Conservation (phyloP, 768 basidiomycete species). For the Strobilomyces dryophilus region DNA sequence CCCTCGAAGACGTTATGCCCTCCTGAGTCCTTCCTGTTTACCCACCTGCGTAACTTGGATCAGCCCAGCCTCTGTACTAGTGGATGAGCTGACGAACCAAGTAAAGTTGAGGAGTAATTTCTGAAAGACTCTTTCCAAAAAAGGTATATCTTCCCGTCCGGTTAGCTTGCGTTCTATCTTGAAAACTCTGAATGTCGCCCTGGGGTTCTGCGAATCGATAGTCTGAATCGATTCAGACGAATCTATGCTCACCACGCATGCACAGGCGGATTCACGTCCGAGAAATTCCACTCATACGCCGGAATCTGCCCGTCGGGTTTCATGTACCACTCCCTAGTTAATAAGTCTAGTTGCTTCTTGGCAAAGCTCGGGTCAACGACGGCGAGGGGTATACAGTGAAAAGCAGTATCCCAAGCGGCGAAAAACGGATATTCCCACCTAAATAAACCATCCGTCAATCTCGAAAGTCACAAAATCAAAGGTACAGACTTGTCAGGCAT, state of each 20-base stretch:
- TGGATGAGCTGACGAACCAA: slow-evolving; percentile 49
- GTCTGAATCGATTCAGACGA: not conserved
- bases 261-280: slow-evolving; percentile 97
- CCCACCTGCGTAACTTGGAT: slow-evolving; percentile 63
- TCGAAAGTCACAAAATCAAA: not conserved
- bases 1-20: slow-evolving; percentile 98
- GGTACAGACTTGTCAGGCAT: slow-evolving; percentile 93
- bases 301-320: slow-evolving; percentile 98
- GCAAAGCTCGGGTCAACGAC: slow-evolving; percentile 94
- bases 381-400: slow-evolving; percentile 97
- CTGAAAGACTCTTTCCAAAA: slow-evolving; percentile 98
- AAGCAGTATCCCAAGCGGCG: slow-evolving; percentile 98
- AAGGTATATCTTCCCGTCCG: slow-evolving; percentile 84
- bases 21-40: slow-evolving; percentile 93
- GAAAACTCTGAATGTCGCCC: slow-evolving; percentile 97
- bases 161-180: slow-evolving; percentile 97
- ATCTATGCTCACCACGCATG: slow-evolving; percentile 76
- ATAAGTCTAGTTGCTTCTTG: slow-evolving; percentile 93
- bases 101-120: slow-evolving; percentile 96
- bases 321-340: slow-evolving; percentile 99
- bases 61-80: not conserved
- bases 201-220: slow-evolving; percentile 23
- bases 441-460: slow-evolving; percentile 4
- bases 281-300: slow-evolving; percentile 99
- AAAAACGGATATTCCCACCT: slow-evolving; percentile 99